A percentile compares a stretch with the other conserved stretches of the same genome.
Conservation (phyloP, 2,329 filamentous ascomycete genomes). For the Hymenoscyphus fructigenus region DNA sequence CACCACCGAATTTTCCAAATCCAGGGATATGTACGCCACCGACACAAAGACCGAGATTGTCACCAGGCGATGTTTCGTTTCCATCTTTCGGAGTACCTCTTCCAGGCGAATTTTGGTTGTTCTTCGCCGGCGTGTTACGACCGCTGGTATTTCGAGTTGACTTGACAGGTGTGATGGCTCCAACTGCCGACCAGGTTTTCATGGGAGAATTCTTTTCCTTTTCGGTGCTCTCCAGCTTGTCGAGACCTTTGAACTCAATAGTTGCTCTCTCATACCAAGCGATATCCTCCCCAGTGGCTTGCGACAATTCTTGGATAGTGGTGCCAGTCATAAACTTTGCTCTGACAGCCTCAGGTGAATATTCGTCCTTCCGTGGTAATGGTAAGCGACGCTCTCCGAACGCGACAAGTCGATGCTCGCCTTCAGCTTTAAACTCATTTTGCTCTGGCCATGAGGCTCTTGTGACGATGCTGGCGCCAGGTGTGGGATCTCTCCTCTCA, state of each 20-base stretch:
- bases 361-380: constrained; percentile 14
- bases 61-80: background rate
- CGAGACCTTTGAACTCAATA: constrained; percentile 8
- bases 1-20: background rate
- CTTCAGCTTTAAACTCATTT: constrained; percentile 18
- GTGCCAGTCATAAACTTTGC: constrained; percentile 2
- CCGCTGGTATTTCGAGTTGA: background rate
- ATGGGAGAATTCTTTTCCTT: constrained; percentile 1
- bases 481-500: constrained; percentile 5
- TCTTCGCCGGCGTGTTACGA: background rate
- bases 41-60: background rate
- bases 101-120: constrained; percentile 6
- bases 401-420: constrained; percentile 10
- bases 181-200: constrained; percentile 10
- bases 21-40: background rate
- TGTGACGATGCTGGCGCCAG: background rate
- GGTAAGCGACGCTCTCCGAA: constrained; percentile 14
- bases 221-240: constrained; percentile 6
- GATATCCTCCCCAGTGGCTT: constrained; percentile 9
- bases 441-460: constrained; percentile 16
- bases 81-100: background rate
- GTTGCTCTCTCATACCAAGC: constrained; percentile 11
- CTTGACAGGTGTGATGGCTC: background rate
- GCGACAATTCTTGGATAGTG: background rate
- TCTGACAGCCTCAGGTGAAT: constrained; percentile 6